Evolutionary conservation across 768 basidiomycete genomes (phyloP).

Genomic region (Exidia glandulosa): DNA sequence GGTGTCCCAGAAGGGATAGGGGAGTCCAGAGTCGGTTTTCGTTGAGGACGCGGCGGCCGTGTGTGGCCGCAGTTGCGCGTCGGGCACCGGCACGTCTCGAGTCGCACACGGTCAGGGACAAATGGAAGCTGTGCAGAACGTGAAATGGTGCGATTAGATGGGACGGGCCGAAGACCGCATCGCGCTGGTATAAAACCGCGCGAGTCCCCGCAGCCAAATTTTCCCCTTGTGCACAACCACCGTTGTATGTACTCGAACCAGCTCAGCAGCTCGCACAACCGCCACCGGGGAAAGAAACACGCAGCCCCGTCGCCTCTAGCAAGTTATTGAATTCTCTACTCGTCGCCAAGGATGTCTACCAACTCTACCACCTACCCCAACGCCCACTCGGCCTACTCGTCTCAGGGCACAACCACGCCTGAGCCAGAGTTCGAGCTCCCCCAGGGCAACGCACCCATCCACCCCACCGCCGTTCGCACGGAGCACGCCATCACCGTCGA

Average conservation of each 20-base stretch:
- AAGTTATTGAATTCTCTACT: slow-evolving; percentile 6
- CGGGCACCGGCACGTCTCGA: too few relatives aligned
- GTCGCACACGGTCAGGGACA: neutral
- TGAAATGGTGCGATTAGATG: neutral
- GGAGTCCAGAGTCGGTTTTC: too few relatives aligned
- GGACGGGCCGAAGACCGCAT: neutral
- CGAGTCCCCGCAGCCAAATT: neutral
- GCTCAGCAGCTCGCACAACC: slow-evolving; percentile 81
- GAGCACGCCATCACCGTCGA: slow-evolving; percentile 67
- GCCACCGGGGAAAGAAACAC: slow-evolving; percentile 80
- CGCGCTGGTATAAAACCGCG: neutral
- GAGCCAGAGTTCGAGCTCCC: slow-evolving; percentile 59
- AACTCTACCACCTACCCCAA: slow-evolving; percentile 12
- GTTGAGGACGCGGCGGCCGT: too few relatives aligned
- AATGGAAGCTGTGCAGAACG: neutral
- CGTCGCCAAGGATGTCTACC: slow-evolving; percentile 5
- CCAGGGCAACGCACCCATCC: slow-evolving; percentile 39
- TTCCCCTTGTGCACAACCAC: neutral
- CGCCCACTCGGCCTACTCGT: slow-evolving; percentile 36
- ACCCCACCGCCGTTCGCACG: slow-evolving; percentile 78
- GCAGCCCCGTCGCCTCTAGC: slow-evolving; percentile 55
- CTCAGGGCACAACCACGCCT: slow-evolving; percentile 65
- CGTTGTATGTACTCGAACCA: slow-evolving; percentile 54
- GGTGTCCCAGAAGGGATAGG: neutral
- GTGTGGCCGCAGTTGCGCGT: too few relatives aligned